These are phyloP conservation scores for Cenchrus americanus DNA, from an alignment of 176 grass and related monocot genomes.

Conservation along the genomic window DNA sequence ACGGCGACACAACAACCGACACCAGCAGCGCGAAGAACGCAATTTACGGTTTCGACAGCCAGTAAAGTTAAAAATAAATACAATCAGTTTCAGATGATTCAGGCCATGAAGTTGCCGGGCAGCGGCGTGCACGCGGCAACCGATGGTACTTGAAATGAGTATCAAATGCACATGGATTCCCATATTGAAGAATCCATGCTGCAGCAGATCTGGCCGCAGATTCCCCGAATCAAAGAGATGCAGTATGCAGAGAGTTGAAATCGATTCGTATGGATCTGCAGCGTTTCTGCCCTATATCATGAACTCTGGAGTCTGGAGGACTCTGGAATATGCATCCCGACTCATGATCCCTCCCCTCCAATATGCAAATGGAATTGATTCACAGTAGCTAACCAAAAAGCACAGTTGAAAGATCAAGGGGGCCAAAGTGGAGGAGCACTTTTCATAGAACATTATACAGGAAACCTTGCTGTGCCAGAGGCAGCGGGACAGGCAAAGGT, in stretches of 20 bases:
- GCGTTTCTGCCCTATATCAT: not conserved
- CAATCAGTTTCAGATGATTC: not conserved
- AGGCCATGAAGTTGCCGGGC: not conserved
- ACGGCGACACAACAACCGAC: not conserved
- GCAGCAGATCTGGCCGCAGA: not conserved
- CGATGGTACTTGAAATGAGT: not conserved
- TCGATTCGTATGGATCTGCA: not conserved
- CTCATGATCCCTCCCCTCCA: not conserved
- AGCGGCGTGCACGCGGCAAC: not conserved
- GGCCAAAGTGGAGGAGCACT: constrained; percentile 6
- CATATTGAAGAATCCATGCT: not conserved
- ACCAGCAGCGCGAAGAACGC: not conserved
- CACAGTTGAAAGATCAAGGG: not conserved
- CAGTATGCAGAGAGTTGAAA: not conserved
- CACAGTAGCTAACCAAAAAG: not conserved
- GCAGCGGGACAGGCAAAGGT: not conserved
- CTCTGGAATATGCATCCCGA: not conserved
- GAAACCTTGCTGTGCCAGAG: constrained; percentile 2
- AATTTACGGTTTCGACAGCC: not conserved
- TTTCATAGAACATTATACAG: not conserved
- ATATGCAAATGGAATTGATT: not conserved
- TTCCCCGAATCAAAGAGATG: not conserved
- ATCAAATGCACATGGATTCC: not conserved
- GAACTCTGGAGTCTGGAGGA: too few relatives aligned
- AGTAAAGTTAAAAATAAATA: not conserved